These are phyloP conservation scores for Solanum gandarillasii DNA, from an alignment of 257 asterid species.

Conservation along the genomic window DNA sequence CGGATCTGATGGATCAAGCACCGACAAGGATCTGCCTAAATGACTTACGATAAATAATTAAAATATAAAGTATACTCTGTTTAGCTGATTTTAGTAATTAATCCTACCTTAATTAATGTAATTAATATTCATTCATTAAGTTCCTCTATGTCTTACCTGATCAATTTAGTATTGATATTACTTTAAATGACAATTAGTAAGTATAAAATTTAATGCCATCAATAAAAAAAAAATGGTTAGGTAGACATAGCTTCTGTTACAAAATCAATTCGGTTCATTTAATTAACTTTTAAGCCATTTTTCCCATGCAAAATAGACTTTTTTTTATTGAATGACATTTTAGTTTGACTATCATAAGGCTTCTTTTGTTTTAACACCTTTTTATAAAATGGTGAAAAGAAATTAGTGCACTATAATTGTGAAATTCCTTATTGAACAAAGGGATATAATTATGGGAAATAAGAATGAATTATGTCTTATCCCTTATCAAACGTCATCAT, in stretches of 20 bases:
- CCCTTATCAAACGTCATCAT: neutral
- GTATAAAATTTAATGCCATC: neutral
- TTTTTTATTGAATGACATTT: neutral
- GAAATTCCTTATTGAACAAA: neutral
- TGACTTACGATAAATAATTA: too few relatives aligned
- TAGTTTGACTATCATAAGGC: neutral
- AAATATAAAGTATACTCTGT: neutral
- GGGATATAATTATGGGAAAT: neutral
- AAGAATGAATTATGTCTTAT: neutral
- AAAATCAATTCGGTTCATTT: neutral
- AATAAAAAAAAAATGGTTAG: neutral
- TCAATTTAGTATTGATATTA: neutral
- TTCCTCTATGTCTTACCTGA: neutral
- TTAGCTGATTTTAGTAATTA: neutral
- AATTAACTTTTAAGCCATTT: neutral
- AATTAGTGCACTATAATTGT: neutral
- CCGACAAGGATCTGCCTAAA: too few relatives aligned
- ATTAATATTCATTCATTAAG: neutral
- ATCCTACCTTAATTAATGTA: neutral
- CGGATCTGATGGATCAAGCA: neutral
- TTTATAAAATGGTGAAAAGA: neutral
- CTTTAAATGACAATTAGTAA: neutral
- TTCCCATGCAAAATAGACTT: neutral
- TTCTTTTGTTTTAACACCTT: neutral
- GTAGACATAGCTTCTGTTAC: constrained; percentile 11